Evolutionary conservation across 2,329 filamentous ascomycete species (phyloP).

Genomic region (Ophioceras dolichostomum): DNA sequence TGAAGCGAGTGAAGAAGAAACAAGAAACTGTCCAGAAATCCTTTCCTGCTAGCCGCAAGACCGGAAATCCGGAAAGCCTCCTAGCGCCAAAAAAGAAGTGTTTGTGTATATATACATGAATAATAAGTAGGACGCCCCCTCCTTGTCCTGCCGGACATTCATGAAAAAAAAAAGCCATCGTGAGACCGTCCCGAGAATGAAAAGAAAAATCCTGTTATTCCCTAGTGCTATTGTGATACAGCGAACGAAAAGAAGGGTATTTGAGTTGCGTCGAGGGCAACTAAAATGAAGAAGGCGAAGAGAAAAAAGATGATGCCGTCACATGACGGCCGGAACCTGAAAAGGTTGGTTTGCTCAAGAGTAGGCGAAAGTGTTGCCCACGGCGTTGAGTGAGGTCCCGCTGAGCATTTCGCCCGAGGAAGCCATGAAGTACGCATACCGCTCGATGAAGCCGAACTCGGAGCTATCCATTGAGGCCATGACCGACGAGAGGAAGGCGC

Average conservation of each 20-base stretch:
- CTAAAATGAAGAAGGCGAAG: neutral
- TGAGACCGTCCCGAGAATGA: too few relatives aligned
- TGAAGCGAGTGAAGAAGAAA: too few relatives aligned
- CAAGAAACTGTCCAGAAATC: too few relatives aligned
- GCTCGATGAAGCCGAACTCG: conserved; percentile 34
- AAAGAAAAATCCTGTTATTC: neutral
- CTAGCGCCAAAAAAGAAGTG: too few relatives aligned
- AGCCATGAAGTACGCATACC: conserved; percentile 47
- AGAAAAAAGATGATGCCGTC: neutral
- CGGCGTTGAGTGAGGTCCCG: neutral
- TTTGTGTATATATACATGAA: too few relatives aligned
- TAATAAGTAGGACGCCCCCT: too few relatives aligned
- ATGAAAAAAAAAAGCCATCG: too few relatives aligned
- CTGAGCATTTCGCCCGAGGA: conserved; percentile 13
- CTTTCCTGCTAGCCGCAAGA: too few relatives aligned
- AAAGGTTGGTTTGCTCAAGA: neutral
- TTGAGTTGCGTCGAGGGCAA: neutral
- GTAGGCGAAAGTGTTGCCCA: conserved; percentile 1
- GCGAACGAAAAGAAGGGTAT: conserved; percentile 2
- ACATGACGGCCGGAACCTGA: too few relatives aligned
- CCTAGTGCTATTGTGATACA: conserved; percentile 1
- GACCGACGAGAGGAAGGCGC: conserved; percentile 35
- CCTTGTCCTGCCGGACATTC: too few relatives aligned
- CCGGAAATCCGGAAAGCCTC: too few relatives aligned
- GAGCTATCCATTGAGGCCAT: conserved; percentile 35